Base-by-base conservation (phyloP, 352 stramenopile genomes). In the Phytophthora syringae region DNA sequence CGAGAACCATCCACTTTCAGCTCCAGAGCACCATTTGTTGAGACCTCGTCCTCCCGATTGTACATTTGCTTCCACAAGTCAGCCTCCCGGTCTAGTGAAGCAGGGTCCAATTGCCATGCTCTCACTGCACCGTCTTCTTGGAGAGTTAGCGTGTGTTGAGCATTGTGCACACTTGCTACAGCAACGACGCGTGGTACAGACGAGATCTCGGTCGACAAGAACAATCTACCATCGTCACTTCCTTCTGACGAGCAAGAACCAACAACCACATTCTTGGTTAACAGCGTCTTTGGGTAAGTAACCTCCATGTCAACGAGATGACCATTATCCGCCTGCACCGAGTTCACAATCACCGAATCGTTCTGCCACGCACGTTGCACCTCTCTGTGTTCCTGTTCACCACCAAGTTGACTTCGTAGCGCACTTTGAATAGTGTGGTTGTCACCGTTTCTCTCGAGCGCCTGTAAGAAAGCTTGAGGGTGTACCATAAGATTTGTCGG, bases 31-130 rank as follows among this genome's bases (percentile, higher is more conserved):
- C 60, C 63, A n/a, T 22, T 30, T 6, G 34, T 32, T 4, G 32
- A 25, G 4, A 70, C 20, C 18, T 65, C 42, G 20, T 69, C 62
- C 24, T 50, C 51, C 5, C 71, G 58, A 11, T 79, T 78, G 55
- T 85, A 92, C 82, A 94, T 90, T 66, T 86, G 64, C 59, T 79
- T 82, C 86, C 86, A 92, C 27, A 88, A 45, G 34, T 59, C 48
- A 16, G 86, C 45, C 22, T 92, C 82, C 1, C 72, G 54, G 18
- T 88, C 43, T 22, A 94, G 71, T 11, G 66, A 52, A 5, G 53
- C 51, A 34, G 72, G 52, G 21, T 94, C 79, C 3, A 94, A 60
- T 64, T 92, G 82, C 85, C 83, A 92, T 10, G 88, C 51, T 5
- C 82, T 70, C 7, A 89, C 32, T 15, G 72, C 39, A n/a, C 85